Evolutionary conservation across 129 eudicot genomes (phyloP), one percentile per base, ranked within the genome.

Genomic region (Ambrosia trifida): DNA sequence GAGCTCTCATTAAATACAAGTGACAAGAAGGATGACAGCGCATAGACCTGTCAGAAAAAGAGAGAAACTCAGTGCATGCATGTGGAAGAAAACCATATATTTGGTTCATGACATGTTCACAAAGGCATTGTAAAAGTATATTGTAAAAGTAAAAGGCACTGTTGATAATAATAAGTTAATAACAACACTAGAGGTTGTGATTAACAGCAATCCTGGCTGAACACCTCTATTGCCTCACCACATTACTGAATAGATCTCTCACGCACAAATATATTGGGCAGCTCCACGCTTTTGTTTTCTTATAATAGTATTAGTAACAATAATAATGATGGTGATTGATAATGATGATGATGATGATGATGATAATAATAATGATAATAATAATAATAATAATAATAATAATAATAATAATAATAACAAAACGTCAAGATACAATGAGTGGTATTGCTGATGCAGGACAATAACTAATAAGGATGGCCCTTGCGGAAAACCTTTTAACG

Each of bases 21-120:
- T 61, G 98, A 82, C 76, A 93, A 69, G 87, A 93, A 93, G 69
- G 98, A 93, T 82, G 80, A 82, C 70, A 89, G 78, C 40, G 96
- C 98, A 73, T 93, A 93, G 32, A 93, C 85, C 85, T 81, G 81
- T 66, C 68, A 84, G 52, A 64, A 59, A 52, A 32, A 63, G 0
- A 63, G 54, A 50, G 12, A 32, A 16, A 12, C 35, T 53, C 14
- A 73, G 53, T 28, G 30, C 12, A 8, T 28, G 30, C 12, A 8
- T 56, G 41, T 52, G 49, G 8, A 35, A 18, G 20, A 38, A 56
- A 58, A 66, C 47, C 12, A 30, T 64, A 33, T 11, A 65, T 38
- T 18, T 11, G 49, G 28, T 28, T 0, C 46, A 44, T 66, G 68
- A 43, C 24, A 66, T 30, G 38, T 31, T 16, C 17, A 66, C 30